A percentile compares a stretch with the other conserved stretches of the same genome.
phyloP scores from a whole-genome alignment of 2,329 filamentous ascomycete genomes.

The Graphilbum ipis-grandicollis region DNA sequence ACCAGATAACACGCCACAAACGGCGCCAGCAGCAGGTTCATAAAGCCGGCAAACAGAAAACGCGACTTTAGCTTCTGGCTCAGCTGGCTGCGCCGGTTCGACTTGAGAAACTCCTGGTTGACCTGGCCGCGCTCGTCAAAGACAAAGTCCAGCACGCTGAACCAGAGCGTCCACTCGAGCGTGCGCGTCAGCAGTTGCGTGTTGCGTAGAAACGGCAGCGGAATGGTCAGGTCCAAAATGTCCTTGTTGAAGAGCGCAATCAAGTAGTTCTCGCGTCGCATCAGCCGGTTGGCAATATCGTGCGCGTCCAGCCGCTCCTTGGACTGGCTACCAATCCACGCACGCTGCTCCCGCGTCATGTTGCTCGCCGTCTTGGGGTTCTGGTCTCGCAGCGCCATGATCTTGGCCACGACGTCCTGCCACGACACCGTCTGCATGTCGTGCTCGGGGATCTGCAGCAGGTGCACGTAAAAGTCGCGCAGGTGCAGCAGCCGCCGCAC shows the following conservation, averaged over 20 bases:
- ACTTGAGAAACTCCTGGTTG: conserved; percentile 68
- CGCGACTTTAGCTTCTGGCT: conserved; percentile 62
- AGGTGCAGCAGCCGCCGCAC: conserved; percentile 57
- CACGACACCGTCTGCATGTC: conserved; percentile 92
- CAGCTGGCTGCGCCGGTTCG: conserved; percentile 60
- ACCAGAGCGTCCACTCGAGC: conserved; percentile 80
- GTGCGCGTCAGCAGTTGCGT: conserved; percentile 77
- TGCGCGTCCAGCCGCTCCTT: conserved; percentile 92
- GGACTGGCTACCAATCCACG: conserved; percentile 63
- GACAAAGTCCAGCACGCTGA: conserved; percentile 82
- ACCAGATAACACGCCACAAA: conserved; percentile 77
- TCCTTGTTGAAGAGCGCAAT: conserved; percentile 98
- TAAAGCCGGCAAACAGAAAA: conserved; percentile 66
- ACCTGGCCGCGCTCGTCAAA: conserved; percentile 85
- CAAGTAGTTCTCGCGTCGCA: conserved; percentile 93
- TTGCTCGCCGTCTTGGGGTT: conserved; percentile 63
- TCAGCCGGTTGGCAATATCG: conserved; percentile 89
- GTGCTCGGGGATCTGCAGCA: conserved; percentile 62
- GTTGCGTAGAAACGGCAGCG: conserved; percentile 64
- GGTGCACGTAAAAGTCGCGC: conserved; percentile 69
- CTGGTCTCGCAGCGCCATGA: conserved; percentile 70
- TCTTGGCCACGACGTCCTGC: conserved; percentile 73
- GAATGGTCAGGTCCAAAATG: conserved; percentile 70
- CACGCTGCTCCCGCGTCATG: conserved; percentile 31
- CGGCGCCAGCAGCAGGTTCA: conserved; percentile 75